A percentile compares a stretch with the other conserved stretches of the same genome.
Conservation (phyloP, 352 stramenopile species). For the Pythium volutum region DNA sequence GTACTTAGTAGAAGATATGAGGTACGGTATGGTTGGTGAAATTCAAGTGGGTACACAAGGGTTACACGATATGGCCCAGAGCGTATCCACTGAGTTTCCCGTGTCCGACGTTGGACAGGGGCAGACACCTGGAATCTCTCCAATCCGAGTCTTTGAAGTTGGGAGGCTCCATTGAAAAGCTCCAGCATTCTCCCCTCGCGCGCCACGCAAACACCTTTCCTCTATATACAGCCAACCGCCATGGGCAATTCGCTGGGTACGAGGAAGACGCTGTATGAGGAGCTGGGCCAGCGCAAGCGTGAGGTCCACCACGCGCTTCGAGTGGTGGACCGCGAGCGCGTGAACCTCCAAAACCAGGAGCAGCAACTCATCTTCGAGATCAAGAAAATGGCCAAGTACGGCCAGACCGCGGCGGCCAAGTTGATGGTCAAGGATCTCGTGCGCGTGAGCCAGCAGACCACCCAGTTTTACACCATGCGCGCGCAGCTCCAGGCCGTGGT, state of each 20-base stretch:
- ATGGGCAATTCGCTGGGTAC: not conserved
- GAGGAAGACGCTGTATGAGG: not conserved
- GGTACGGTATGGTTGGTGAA: not conserved
- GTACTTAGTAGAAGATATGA: not conserved
- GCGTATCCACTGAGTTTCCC: too few relatives aligned
- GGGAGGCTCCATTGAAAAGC: not conserved
- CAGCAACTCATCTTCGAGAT: slow-evolving; percentile 97
- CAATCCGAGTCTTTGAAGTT: too few relatives aligned
- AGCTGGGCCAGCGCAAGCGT: not conserved
- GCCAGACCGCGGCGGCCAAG: slow-evolving; percentile 96
- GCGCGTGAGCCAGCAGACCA: slow-evolving; percentile 94
- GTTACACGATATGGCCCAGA: not conserved
- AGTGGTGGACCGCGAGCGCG: not conserved
- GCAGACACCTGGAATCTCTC: not conserved
- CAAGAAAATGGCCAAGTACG: slow-evolving; percentile 96
- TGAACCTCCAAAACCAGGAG: slow-evolving; percentile 26
- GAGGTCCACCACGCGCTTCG: not conserved
- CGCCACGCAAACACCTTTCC: too few relatives aligned
- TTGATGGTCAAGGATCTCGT: slow-evolving; percentile 97
- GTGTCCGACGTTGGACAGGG: not conserved
- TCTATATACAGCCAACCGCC: too few relatives aligned
- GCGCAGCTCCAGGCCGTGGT: slow-evolving; percentile 95
- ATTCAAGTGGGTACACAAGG: not conserved
- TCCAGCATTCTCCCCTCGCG: not conserved
- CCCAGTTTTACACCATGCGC: slow-evolving; percentile 98